phyloP scores from a whole-genome alignment of 768 basidiomycete species.

The Tephrocybe sp. region DNA sequence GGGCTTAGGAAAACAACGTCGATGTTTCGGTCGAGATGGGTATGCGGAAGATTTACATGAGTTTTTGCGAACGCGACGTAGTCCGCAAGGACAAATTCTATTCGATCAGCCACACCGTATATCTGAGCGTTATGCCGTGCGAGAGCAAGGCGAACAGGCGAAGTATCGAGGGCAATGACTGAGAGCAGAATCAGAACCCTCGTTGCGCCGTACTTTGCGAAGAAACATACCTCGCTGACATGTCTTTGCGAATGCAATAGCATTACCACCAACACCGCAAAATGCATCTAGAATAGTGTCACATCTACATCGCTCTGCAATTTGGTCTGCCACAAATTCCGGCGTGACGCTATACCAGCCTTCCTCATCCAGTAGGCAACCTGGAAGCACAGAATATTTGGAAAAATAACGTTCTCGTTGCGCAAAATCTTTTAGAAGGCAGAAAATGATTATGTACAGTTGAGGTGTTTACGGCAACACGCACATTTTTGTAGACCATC shows the following conservation, averaged over 20 bases:
- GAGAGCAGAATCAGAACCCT: background rate
- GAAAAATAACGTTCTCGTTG: constrained; percentile 85
- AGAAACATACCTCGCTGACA: constrained; percentile 80
- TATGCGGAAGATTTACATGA: constrained; percentile 29
- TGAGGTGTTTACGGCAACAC: constrained; percentile 23
- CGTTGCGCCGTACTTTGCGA: background rate
- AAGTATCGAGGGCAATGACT: constrained; percentile 95
- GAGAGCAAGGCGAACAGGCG: constrained; percentile 78
- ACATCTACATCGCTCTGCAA: constrained; percentile 89
- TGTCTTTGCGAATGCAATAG: constrained; percentile 95
- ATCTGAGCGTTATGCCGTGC: constrained; percentile 92
- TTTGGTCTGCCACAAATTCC: constrained; percentile 87
- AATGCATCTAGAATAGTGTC: constrained; percentile 89
- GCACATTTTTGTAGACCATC: constrained; percentile 79
- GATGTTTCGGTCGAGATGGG: constrained; percentile 47
- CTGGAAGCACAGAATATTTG: constrained; percentile 60
- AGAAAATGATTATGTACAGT: background rate
- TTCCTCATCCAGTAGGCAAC: constrained; percentile 88
- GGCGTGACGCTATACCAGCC: constrained; percentile 99
- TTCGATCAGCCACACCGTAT: constrained; percentile 92
- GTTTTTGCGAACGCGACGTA: constrained; percentile 76
- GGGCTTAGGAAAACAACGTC: constrained; percentile 93
- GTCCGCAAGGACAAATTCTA: constrained; percentile 90
- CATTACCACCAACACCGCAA: constrained; percentile 96
- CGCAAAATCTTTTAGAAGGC: constrained; percentile 62